Percentiles rank a stretch among this genome's conserved stretches.
phyloP scores from a whole-genome alignment of 305 asterid species.

The Euphrasia arctica region DNA sequence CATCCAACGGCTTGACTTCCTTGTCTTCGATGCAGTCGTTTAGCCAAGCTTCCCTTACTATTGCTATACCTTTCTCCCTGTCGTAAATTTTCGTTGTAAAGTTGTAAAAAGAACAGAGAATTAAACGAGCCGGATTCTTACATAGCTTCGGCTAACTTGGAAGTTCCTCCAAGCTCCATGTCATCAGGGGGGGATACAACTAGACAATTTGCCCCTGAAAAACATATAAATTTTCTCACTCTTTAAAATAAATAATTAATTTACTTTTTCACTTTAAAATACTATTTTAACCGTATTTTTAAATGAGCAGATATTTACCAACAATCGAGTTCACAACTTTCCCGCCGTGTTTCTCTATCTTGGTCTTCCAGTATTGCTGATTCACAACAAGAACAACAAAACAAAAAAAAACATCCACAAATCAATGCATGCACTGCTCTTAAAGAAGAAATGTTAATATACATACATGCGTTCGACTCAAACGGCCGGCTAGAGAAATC shows the following conservation, averaged over 20 bases:
- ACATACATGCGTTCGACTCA: slow-evolving; percentile 60
- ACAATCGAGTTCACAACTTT: slow-evolving; percentile 57
- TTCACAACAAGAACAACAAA: neutral
- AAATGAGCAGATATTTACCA: slow-evolving; percentile 36
- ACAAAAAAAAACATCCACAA: neutral
- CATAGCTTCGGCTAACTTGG: slow-evolving; percentile 78
- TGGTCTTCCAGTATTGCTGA: slow-evolving; percentile 79
- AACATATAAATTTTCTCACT: neutral
- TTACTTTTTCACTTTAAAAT: too few relatives aligned
- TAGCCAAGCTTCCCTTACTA: slow-evolving; percentile 84
- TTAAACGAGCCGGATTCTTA: slow-evolving; percentile 28
- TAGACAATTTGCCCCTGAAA: slow-evolving; percentile 65
- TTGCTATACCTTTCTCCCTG: slow-evolving; percentile 71
- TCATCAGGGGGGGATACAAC: slow-evolving; percentile 65
- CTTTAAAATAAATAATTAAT: too few relatives aligned
- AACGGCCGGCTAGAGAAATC: slow-evolving; percentile 75
- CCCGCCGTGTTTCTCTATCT: slow-evolving; percentile 82
- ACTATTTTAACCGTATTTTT: too few relatives aligned
- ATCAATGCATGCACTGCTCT: neutral
- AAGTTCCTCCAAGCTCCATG: slow-evolving; percentile 79
- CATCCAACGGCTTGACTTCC: slow-evolving; percentile 47
- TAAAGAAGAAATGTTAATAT: neutral
- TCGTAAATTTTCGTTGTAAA: neutral
- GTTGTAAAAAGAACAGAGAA: neutral
- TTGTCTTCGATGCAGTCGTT: slow-evolving; percentile 56